A percentile compares a stretch with the other conserved stretches of the same genome.
Evolutionary conservation across 352 stramenopile species (phyloP).

Genomic region (Globisporangium canariense): DNA sequence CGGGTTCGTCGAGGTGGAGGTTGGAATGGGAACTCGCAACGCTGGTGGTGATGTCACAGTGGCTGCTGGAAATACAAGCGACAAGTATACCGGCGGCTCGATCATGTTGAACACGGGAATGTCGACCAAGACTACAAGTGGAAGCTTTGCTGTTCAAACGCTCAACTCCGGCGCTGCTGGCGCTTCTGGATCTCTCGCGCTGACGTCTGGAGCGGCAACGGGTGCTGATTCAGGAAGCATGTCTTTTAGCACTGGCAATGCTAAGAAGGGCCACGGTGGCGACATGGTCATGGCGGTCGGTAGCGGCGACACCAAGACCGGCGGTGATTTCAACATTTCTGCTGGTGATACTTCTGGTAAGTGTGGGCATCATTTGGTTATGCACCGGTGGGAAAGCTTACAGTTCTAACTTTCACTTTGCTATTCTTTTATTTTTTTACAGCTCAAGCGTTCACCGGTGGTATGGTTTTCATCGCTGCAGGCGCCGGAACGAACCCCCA

Average conservation of each 20-base stretch:
- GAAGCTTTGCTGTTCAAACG: conserved; percentile 55
- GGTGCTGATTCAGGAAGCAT: conserved; percentile 31
- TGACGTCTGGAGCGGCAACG: conserved; percentile 37
- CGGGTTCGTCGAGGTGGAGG: conserved; percentile 51
- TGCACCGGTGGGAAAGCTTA: background rate
- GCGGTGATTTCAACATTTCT: conserved; percentile 58
- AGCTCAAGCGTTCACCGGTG: conserved; percentile 38
- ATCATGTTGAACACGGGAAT: conserved; percentile 54
- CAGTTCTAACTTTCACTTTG: conserved; percentile 15
- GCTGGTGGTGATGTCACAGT: conserved; percentile 56
- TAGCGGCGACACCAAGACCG: conserved; percentile 28
- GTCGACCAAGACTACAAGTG: conserved; percentile 54
- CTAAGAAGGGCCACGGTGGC: conserved; percentile 41
- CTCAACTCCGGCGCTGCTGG: conserved; percentile 44
- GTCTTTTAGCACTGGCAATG: conserved; percentile 28
- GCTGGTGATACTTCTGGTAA: conserved; percentile 64
- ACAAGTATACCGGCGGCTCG: conserved; percentile 51
- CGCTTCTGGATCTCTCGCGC: conserved; percentile 43
- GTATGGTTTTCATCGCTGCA: conserved; percentile 43
- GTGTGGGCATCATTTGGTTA: conserved; percentile 1
- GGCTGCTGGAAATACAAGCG: conserved; percentile 62
- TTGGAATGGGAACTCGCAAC: conserved; percentile 50
- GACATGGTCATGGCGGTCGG: conserved; percentile 35
- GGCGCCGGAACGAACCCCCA: conserved; percentile 49
- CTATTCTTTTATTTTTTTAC: conserved; percentile 9